These are phyloP conservation scores for Musa balbisiana DNA, from an alignment of 202 grass and related monocot species.

Conservation along the genomic window DNA sequence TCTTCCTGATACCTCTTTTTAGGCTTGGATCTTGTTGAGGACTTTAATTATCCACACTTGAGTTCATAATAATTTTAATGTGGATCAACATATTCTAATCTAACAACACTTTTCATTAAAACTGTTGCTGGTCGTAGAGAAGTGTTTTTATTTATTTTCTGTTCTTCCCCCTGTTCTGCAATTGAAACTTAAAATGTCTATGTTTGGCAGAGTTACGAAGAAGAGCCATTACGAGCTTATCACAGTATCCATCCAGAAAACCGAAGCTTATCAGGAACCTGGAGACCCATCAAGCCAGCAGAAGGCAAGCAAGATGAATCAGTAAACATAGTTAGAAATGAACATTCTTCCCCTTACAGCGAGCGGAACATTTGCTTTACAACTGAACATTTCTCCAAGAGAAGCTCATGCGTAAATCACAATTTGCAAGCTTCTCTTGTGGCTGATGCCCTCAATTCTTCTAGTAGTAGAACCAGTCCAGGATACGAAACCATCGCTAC, in stretches of 20 bases:
- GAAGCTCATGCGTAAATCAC: slow-evolving; percentile 38
- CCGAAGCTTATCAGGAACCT: slow-evolving; percentile 68
- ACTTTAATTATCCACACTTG: too few relatives aligned
- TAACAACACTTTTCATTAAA: too few relatives aligned
- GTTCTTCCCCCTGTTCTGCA: neutral
- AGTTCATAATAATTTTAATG: too few relatives aligned
- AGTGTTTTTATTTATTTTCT: neutral
- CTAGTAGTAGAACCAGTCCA: slow-evolving; percentile 44
- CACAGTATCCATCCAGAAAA: slow-evolving; percentile 65
- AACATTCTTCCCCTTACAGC: slow-evolving; percentile 72
- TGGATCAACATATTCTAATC: too few relatives aligned
- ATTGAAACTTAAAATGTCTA: slow-evolving; percentile 13
- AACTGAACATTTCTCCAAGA: slow-evolving; percentile 51
- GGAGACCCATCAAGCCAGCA: slow-evolving; percentile 43
- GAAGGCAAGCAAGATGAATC: slow-evolving; percentile 62
- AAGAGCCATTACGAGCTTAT: slow-evolving; percentile 38
- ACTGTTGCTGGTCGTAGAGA: too few relatives aligned
- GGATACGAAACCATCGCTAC: slow-evolving; percentile 54
- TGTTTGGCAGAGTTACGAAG: slow-evolving; percentile 55
- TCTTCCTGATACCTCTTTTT: too few relatives aligned
- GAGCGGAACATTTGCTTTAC: slow-evolving; percentile 62
- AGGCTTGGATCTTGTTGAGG: too few relatives aligned
- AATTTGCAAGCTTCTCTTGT: slow-evolving; percentile 36
- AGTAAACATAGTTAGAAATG: slow-evolving; percentile 44
- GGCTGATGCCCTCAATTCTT: slow-evolving; percentile 37